Base-by-base conservation (phyloP, 2,329 filamentous ascomycete species). In the Fusarium piperis region DNA sequence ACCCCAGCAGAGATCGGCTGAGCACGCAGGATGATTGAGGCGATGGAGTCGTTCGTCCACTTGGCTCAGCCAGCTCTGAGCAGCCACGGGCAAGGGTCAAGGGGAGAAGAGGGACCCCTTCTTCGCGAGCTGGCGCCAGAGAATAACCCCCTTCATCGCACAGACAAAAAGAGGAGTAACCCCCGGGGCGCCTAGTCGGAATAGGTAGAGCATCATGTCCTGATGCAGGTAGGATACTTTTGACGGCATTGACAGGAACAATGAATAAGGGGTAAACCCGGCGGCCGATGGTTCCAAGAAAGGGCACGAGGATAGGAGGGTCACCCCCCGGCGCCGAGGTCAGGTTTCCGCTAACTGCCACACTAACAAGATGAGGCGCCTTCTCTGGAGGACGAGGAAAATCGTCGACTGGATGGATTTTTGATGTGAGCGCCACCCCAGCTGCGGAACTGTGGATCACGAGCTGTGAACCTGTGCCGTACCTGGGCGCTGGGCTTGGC, bases 281-380 rank as follows among this genome's bases (percentile, higher is more conserved):
- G 30, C 26, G 28, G 16, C 8, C 33, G 16, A 32, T 36, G 30
- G 52, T 56, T 33, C 20, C 18, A 32, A 32, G 13, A 13, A 55
- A 36, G 52, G 52, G 32, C 52, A 56, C 52, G 52, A 56, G 20
- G 52, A 23, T 16, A 2, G 26, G 9, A 9, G 13, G 8, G 9
- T 12, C 20, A 16, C 18, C 15, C 59, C 59, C 59, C 53, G 51
- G 32, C 57, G 18, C 46, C 61, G 15, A 63, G 53, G 62, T 69
- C 55, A 58, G 52, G 26, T 68, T 60, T 26, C 55, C 62, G 38
- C 66, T 72, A 72, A 64, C 44, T 18, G 53, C 69, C 67, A 67
- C 70, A 67, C 70, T 72, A 72, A 70, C 58, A 61, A 52, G 59
- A 62, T 65, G 68, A 71, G 62, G 68, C 68, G 52, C 64, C 55